phyloP scores from a whole-genome alignment of 495 filamentous ascomycete species.

The Recurvomyces mirabilis region DNA sequence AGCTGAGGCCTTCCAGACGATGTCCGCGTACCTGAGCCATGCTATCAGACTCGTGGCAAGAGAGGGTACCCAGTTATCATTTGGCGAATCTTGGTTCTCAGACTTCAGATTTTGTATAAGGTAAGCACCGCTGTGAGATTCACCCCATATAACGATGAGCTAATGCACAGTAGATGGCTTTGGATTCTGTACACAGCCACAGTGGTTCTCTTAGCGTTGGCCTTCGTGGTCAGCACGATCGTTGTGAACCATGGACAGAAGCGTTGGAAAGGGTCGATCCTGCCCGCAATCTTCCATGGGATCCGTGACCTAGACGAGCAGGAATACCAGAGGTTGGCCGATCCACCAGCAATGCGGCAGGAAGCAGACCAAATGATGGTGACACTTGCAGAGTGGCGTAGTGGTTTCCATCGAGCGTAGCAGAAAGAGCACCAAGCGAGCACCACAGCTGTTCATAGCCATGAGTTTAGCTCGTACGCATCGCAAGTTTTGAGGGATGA shows the following conservation, averaged over 20 bases:
- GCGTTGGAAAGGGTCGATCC: not conserved
- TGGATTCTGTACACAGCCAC: not conserved
- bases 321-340: not conserved
- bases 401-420: no score
- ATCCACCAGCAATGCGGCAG: not conserved
- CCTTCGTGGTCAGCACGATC: not conserved
- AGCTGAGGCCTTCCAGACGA: not conserved
- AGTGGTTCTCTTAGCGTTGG: not conserved
- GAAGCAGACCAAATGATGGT: not conserved
- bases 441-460: no score
- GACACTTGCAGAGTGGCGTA: no score
- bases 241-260: not conserved
- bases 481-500: no score
- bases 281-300: not conserved
- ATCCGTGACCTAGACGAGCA: not conserved
- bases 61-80: no score
- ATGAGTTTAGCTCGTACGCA: no score
- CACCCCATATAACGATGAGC: not conserved
- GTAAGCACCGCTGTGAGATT: no score
- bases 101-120: no score
- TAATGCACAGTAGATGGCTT: not conserved
- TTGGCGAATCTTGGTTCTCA: no score
- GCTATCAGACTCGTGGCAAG: no score
- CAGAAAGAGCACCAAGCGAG: no score
- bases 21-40: no score